Conservation (phyloP, 495 filamentous ascomycete species). For the Tuber aestivum region DNA sequence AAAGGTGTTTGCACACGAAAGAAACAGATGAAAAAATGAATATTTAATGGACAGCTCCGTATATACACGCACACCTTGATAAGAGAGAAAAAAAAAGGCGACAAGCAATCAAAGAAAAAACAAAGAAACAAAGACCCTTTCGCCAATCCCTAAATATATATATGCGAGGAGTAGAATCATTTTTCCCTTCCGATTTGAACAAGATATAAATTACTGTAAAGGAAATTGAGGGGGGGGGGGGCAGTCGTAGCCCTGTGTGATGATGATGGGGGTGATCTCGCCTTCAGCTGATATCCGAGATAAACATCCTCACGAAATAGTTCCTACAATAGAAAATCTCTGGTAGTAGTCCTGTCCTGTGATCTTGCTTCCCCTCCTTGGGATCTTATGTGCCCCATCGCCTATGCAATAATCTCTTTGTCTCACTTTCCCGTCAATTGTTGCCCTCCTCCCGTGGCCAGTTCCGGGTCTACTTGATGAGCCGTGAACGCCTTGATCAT, state of each 20-base stretch:
- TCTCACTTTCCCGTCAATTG: neutral
- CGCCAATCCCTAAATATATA: neutral
- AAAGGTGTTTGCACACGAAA: neutral
- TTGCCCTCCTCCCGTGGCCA: neutral
- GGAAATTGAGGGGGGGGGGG: neutral
- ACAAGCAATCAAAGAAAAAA: neutral
- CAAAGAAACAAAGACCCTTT: neutral
- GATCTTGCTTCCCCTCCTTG: conserved; percentile 25
- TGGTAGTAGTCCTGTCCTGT: conserved; percentile 38
- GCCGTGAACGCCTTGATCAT: neutral
- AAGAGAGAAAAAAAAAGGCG: neutral
- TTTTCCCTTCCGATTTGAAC: neutral
- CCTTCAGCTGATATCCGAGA: neutral
- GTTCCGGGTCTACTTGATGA: neutral
- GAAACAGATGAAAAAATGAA: neutral
- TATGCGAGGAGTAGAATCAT: neutral
- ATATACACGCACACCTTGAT: neutral
- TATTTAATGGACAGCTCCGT: neutral
- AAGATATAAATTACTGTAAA: neutral
- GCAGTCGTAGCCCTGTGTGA: neutral
- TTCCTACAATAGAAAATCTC: conserved; percentile 21
- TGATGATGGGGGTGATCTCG: neutral
- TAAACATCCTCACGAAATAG: neutral
- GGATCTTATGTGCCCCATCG: neutral
- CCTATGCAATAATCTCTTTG: neutral